phyloP scores from a whole-genome alignment of 2,329 filamentous ascomycete genomes.

The Tolypocladium inflatum region DNA sequence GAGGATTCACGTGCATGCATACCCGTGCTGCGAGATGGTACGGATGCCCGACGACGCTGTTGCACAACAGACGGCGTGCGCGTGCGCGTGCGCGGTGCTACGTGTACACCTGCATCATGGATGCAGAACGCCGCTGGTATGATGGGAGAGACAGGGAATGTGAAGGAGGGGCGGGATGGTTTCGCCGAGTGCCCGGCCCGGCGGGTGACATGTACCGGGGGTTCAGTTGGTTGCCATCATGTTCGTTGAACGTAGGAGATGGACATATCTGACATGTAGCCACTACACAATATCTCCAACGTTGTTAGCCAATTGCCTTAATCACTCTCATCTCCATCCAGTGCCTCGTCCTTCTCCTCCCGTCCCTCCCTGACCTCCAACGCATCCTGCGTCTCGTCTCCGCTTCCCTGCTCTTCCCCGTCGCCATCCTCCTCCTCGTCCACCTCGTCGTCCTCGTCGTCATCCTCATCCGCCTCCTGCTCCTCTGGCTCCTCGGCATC shows the following conservation, averaged over 20 bases:
- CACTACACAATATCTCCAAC: not conserved
- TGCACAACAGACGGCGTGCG: not conserved
- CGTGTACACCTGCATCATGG: not conserved
- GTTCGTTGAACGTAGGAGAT: not conserved
- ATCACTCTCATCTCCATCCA: conserved; percentile 54
- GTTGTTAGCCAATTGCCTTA: conserved; percentile 14
- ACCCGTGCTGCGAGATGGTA: not conserved
- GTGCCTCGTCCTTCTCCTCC: conserved; percentile 48
- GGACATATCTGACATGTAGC: not conserved
- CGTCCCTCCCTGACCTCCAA: conserved; percentile 38
- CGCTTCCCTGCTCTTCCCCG: conserved; percentile 42
- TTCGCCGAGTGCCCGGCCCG: no score
- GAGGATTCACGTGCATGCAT: not conserved
- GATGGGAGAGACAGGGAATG: not conserved
- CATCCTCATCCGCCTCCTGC: conserved; percentile 29
- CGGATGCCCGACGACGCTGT: not conserved
- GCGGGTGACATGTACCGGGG: not conserved
- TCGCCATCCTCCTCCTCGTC: conserved; percentile 37
- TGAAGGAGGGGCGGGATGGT: not conserved
- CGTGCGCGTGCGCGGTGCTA: not conserved
- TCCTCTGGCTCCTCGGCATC: conserved; percentile 39
- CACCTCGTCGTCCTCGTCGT: conserved; percentile 31
- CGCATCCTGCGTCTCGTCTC: conserved; percentile 43
- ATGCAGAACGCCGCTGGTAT: not conserved
- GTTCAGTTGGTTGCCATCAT: not conserved